Base-by-base conservation (phyloP, 345 rosid species). In the Anacardium occidentale region DNA sequence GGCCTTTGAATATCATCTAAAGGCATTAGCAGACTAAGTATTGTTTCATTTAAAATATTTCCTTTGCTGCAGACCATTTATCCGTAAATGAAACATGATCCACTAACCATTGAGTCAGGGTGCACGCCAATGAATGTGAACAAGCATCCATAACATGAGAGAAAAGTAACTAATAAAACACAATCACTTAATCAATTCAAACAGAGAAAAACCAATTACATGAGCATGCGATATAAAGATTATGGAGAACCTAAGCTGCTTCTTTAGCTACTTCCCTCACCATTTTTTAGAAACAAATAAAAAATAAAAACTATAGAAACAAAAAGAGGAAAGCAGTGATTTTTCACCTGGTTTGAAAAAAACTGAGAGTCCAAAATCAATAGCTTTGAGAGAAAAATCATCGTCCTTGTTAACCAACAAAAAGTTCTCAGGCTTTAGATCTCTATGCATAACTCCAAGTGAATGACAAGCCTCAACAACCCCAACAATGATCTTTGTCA, bases 381-480 rank as follows among this genome's bases (percentile, higher is more conserved):
- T 94, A 80, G 98, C 98, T 77, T 94, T 94, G 68, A 94, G 98
- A 20, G 97, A 89, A 86, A 94, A 92, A 82, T 94, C 98, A 75
- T 94, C 93, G 68, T 94, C 98, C 85, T 88, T 94, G 81, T 94
- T 90, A 74, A 94, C 98, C 86, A 94, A 79, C 90, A 94, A 83
- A 86, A 94, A 94, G 68, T 94, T 94, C 85, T 94, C 98, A 3
- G 98, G 98, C 87, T 94, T 94, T 55, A 94, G 86, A 81, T 94
- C 98, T 85, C 98, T 84, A 77, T 94, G 98, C 98, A 94, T 94
- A 70, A 94, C 98, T 60, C 98, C 95, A 29, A 94, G 97, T 1
- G 98, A 94, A 71, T 94, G 98, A 66, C 98, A 94, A 22, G 97
- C 86, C 89, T 90, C 98, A 58, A 94, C 98, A 66, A 94, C 98